A percentile compares a stretch with the other conserved stretches of the same genome.
These are phyloP conservation scores for Peronosclerospora sorghi DNA, from an alignment of 352 stramenopile species.

Conservation along the genomic window DNA sequence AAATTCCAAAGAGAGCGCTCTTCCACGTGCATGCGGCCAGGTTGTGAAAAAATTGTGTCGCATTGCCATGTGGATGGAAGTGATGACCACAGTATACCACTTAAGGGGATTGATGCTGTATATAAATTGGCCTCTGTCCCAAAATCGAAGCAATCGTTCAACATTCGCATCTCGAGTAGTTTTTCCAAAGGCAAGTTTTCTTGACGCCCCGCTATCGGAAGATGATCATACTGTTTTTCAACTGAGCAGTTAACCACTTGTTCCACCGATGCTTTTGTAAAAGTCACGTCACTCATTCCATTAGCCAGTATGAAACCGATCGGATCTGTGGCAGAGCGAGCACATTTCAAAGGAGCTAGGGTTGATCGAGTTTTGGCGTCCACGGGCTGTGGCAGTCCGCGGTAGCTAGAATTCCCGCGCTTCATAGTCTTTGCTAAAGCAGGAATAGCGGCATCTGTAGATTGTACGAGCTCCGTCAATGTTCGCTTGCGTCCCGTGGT, in stretches of 20 bases:
- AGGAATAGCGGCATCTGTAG: slow-evolving; percentile 1
- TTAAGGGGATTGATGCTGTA: slow-evolving; percentile 4
- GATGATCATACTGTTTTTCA: slow-evolving; percentile 26
- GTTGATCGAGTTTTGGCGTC: slow-evolving; percentile 1
- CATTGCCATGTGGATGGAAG: slow-evolving; percentile 17
- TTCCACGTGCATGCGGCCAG: slow-evolving; percentile 10
- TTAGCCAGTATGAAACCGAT: slow-evolving; percentile 16
- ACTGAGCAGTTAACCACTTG: slow-evolving; percentile 17
- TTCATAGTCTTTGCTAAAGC: slow-evolving; percentile 14
- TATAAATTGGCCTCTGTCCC: slow-evolving; percentile 3
- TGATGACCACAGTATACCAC: slow-evolving; percentile 11
- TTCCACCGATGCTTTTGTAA: slow-evolving; percentile 17
- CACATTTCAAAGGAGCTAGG: background rate
- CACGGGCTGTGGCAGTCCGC: background rate
- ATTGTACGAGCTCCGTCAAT: slow-evolving; percentile 17
- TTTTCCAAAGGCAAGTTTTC: slow-evolving; percentile 15
- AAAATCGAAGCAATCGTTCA: slow-evolving; percentile 11
- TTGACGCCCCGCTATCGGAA: slow-evolving; percentile 13
- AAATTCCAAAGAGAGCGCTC: slow-evolving; percentile 15
- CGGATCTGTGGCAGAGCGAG: slow-evolving; percentile 14
- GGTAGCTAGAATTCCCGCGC: slow-evolving; percentile 9
- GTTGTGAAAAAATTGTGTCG: slow-evolving; percentile 18
- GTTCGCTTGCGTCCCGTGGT: slow-evolving; percentile 10
- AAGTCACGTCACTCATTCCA: slow-evolving; percentile 7
- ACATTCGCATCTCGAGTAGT: too few species aligned